These are phyloP conservation scores for Huiozyma naganishii DNA, from an alignment of 805 yeast genomes.

Conservation along the genomic window DNA sequence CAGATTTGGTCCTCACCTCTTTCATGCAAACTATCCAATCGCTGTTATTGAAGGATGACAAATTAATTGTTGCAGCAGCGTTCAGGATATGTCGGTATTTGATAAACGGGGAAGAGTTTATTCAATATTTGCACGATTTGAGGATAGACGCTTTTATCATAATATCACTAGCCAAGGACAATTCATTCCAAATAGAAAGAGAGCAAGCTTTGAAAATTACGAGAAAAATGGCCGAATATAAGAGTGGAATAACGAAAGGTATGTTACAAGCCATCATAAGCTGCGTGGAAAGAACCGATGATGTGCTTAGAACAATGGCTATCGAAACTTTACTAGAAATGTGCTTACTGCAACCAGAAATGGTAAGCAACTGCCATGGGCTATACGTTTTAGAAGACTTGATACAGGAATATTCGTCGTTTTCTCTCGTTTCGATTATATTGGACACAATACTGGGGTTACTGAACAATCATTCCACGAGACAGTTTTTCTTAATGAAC, in stretches of 20 bases:
- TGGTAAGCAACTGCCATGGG: conserved; percentile 38
- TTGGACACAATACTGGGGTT: conserved; percentile 22
- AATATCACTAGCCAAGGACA: conserved; percentile 51
- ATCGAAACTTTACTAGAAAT: conserved; percentile 49
- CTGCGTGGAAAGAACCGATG: conserved; percentile 46
- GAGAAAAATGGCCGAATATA: conserved; percentile 45
- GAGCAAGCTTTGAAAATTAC: conserved; percentile 68
- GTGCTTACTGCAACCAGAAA: conserved; percentile 35
- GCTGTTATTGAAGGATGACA: conserved; percentile 44
- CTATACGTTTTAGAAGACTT: conserved; percentile 30
- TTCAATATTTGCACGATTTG: conserved; percentile 41
- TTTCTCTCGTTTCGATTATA: conserved; percentile 18
- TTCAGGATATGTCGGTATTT: conserved; percentile 63
- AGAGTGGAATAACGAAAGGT: conserved; percentile 54
- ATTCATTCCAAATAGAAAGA: conserved; percentile 48
- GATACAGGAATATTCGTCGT: conserved; percentile 19
- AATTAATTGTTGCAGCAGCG: conserved; percentile 64
- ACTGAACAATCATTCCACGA: conserved; percentile 21
- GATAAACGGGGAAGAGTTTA: conserved; percentile 42
- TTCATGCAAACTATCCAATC: conserved; percentile 49
- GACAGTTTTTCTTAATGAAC: conserved; percentile 37
- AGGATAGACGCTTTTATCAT: conserved; percentile 55
- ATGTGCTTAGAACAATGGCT: conserved; percentile 40
- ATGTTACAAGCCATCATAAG: conserved; percentile 58
- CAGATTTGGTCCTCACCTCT: conserved; percentile 51